These are phyloP conservation scores for Aspergillus sp. DNA, from an alignment of 2,329 filamentous ascomycete species.

Conservation along the genomic window DNA sequence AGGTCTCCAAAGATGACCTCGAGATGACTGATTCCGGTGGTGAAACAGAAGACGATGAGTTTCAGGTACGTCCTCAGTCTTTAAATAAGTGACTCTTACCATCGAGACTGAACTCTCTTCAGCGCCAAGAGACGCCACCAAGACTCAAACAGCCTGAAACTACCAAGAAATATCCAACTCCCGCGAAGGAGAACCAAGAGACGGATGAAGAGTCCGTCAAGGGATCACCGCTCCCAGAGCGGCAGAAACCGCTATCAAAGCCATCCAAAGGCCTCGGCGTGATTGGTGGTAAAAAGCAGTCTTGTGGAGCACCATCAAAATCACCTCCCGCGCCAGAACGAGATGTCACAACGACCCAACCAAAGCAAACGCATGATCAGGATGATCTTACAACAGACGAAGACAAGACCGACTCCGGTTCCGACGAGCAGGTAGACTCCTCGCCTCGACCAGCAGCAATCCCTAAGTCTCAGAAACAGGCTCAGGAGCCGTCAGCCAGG, in stretches of 20 bases:
- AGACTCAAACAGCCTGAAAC: conserved; percentile 19
- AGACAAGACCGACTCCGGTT: conserved; percentile 5
- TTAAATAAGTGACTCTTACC: background rate
- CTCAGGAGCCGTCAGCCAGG: background rate
- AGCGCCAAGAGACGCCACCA: conserved; percentile 39
- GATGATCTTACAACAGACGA: background rate
- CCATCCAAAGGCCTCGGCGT: conserved; percentile 16
- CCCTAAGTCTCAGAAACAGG: background rate
- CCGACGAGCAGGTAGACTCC: background rate
- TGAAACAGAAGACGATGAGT: conserved; percentile 34
- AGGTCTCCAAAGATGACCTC: background rate
- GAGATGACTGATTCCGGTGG: conserved; percentile 21
- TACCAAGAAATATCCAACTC: background rate
- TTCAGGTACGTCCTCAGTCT: conserved; percentile 32
- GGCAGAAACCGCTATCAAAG: conserved; percentile 8
- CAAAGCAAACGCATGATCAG: background rate
- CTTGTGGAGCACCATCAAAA: background rate
- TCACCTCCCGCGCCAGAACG: background rate
- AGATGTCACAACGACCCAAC: background rate
- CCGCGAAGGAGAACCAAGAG: conserved; percentile 6
- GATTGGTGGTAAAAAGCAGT: conserved; percentile 24
- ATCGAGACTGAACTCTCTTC: conserved; percentile 3
- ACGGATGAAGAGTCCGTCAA: conserved; percentile 2
- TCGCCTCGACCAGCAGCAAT: background rate
- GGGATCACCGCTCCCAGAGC: conserved; percentile 1